Evolutionary conservation across 2,329 filamentous ascomycete genomes (phyloP).

Genomic region (Neofusicoccum sp.): DNA sequence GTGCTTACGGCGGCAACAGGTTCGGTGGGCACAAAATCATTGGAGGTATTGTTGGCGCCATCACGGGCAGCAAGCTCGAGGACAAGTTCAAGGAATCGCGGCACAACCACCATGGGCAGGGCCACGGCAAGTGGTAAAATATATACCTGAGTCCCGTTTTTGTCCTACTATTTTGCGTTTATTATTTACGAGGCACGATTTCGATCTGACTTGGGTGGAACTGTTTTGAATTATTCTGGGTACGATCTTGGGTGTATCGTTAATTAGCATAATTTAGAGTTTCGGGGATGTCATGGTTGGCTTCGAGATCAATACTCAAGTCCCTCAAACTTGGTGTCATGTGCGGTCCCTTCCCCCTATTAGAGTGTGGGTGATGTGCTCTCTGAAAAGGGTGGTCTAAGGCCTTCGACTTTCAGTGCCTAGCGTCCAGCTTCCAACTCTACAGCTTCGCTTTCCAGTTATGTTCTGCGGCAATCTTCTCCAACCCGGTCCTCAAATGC

Average conservation of each 20-base stretch:
- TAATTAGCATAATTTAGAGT: too few species aligned
- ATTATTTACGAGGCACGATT: too few species aligned
- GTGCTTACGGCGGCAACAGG: slow-evolving; percentile 56
- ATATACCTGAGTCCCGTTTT: neutral
- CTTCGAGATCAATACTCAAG: too few species aligned
- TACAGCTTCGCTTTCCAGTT: slow-evolving; percentile 28
- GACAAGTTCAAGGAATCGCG: slow-evolving; percentile 50
- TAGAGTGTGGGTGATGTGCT: too few species aligned
- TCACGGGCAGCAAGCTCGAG: slow-evolving; percentile 55
- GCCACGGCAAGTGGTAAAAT: slow-evolving; percentile 3
- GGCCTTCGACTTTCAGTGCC: too few species aligned
- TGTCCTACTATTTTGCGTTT: neutral
- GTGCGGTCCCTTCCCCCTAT: too few species aligned
- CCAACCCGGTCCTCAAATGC: slow-evolving; percentile 50
- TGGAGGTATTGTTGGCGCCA: slow-evolving; percentile 57
- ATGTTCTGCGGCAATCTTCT: slow-evolving; percentile 21
- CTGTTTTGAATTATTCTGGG: too few species aligned
- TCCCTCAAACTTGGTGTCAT: too few species aligned
- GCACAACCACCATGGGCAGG: neutral
- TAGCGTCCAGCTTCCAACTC: neutral
- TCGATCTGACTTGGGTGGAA: too few species aligned
- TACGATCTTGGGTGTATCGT: too few species aligned
- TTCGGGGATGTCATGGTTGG: too few species aligned
- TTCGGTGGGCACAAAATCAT: slow-evolving; percentile 56
- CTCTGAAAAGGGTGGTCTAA: neutral